phyloP scores from a whole-genome alignment of 768 basidiomycete genomes.

The Omphalotus guepiniiformis region DNA sequence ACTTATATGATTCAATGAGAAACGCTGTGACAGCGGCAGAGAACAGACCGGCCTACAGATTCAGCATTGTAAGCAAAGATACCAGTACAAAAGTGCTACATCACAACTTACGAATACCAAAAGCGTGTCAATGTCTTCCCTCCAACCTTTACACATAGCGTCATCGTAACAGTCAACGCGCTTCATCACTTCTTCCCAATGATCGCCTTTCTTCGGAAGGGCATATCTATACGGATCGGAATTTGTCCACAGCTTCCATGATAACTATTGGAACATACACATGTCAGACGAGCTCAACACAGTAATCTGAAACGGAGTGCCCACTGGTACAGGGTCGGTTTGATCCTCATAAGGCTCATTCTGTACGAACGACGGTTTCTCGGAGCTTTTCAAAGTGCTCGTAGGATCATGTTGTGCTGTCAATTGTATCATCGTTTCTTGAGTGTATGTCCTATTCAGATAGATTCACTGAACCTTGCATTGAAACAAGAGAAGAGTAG shows the following conservation, averaged over 20 bases:
- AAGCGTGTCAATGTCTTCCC: conserved; percentile 27
- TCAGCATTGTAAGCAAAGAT: neutral
- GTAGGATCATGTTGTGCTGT: no score
- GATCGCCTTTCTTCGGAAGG: conserved; percentile 1
- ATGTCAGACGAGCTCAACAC: no score
- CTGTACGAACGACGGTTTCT: no score
- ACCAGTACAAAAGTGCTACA: neutral
- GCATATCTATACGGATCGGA: conserved; percentile 2
- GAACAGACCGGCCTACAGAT: conserved; percentile 18
- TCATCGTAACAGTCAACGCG: conserved; percentile 22
- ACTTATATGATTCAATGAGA: conserved; percentile 14
- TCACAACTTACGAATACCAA: conserved; percentile 26
- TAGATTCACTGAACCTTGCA: no score
- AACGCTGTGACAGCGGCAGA: conserved; percentile 22
- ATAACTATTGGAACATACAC: no score
- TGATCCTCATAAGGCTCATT: no score
- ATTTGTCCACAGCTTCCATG: neutral
- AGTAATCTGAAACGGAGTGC: no score
- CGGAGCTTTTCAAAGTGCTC: no score
- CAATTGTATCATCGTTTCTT: no score
- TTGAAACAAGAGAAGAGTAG: no score
- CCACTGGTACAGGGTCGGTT: no score
- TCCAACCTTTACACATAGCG: conserved; percentile 26
- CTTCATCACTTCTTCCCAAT: conserved; percentile 20
- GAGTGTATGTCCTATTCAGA: no score